Evolutionary conservation across 345 rosid genomes (phyloP), one percentile per base, ranked within the genome.

Genomic region (Luvunga scandens): DNA sequence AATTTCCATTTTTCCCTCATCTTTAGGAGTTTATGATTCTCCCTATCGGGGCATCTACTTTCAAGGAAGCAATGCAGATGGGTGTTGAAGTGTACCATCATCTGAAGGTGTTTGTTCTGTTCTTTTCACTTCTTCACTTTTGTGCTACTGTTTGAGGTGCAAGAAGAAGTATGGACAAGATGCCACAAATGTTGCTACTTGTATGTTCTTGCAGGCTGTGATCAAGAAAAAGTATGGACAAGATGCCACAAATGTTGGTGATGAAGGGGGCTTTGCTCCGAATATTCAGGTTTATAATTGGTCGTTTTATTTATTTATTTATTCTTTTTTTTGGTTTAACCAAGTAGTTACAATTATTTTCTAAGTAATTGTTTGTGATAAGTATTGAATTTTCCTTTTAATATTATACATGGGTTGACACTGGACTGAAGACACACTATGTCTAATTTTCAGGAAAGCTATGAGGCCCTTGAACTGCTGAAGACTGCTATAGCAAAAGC

Each of bases 11-110:
- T 80, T 66, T 19, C 39, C 14, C 45, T 33, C 28, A 70, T 71
- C 4, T 83, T 7, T 80, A 91, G 95, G 95, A 91, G 72, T 89
- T 91, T 78, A 87, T 91, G 93, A 87, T 89, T 77, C 95, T 89
- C 33, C 95, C 95, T 42, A 77, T 82, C 2, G 91, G 91, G 45
- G 95, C 93, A 61, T 86, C 91, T 53, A 84, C 90, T 48, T 91
- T 91, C 86, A 90, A 85, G 81, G 92, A 91, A 79, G 92, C 92
- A 82, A 90, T 91, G 95, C 88, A 89, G 88, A 91, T 91, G 90
- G 95, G 93, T 6, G 84, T 86, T 68, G 95, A 91, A 85, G 92
- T 88, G 14, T 91, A 91, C 82, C 95, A 90, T 78, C 85, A 88
- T 67, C 73, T 90, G 83, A 90, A 90, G 90, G 94, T 88, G 30